Conservation (phyloP, 2,329 filamentous ascomycete genomes). For the Diplodia corticola region DNA sequence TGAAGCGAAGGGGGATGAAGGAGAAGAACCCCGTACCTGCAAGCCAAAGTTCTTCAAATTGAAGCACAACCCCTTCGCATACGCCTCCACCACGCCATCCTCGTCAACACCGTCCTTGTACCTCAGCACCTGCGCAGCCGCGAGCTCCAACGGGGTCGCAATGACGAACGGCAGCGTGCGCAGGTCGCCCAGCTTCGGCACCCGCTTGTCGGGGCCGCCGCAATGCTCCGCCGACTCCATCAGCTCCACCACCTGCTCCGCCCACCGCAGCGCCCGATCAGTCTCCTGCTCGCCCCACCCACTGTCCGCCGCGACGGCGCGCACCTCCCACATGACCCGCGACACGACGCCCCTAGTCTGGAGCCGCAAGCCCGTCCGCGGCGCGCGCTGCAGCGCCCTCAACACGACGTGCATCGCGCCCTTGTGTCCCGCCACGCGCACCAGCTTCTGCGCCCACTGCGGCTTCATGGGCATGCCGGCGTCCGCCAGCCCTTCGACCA, state of each 20-base stretch:
- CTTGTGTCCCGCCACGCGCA: conserved; percentile 28
- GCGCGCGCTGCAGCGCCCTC: conserved; percentile 33
- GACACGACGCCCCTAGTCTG: conserved; percentile 31
- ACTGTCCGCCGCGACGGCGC: conserved; percentile 34
- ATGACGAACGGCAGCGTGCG: conserved; percentile 41
- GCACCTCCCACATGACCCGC: conserved; percentile 39
- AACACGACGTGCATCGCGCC: conserved; percentile 34
- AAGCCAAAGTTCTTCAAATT: conserved; percentile 32
- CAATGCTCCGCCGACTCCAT: conserved; percentile 46
- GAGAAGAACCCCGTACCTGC: conserved; percentile 24
- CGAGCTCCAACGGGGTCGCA: conserved; percentile 46
- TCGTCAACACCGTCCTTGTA: conserved; percentile 35
- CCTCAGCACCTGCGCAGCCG: conserved; percentile 42
- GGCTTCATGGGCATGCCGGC: conserved; percentile 27
- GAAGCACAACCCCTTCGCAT: conserved; percentile 42
- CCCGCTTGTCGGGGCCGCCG: conserved; percentile 15
- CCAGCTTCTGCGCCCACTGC: conserved; percentile 27
- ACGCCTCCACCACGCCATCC: conserved; percentile 42
- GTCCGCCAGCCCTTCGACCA: conserved; percentile 35
- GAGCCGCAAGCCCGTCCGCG: conserved; percentile 32
- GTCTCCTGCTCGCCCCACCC: conserved; percentile 42
- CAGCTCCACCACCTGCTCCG: conserved; percentile 42
- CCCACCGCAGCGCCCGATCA: conserved; percentile 40
- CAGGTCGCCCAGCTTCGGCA: conserved; percentile 29
- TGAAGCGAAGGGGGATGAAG: neutral